phyloP scores from a whole-genome alignment of 371 early-diverging fungal species.

The Mucor indicus region DNA sequence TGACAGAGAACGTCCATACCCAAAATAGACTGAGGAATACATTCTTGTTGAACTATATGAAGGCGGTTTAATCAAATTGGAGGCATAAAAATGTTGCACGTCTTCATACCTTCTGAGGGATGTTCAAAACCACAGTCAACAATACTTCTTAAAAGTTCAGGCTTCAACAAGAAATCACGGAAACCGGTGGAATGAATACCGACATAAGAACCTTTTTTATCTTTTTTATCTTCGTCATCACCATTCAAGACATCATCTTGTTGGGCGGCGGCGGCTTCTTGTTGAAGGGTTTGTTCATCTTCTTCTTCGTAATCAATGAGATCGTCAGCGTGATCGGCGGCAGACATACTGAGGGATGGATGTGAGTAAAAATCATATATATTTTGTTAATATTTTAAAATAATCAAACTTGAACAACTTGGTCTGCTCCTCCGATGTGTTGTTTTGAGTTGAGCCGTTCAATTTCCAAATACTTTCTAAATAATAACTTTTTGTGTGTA shows the following conservation, averaged over 20 bases:
- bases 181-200: slow-evolving; percentile 98
- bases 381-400: no score
- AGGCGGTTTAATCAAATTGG: no score
- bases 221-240: slow-evolving; percentile 63
- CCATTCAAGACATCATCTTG: slow-evolving; percentile 33
- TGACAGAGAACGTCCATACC: slow-evolving; percentile 98
- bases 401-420: no score
- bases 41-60: slow-evolving; percentile 95
- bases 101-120: slow-evolving; percentile 87
- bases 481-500: no score
- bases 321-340: slow-evolving; percentile 81
- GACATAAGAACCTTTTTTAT: slow-evolving; percentile 96
- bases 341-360: slow-evolving; percentile 40
- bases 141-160: slow-evolving; percentile 92
- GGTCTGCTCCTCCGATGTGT: no score
- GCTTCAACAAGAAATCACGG: slow-evolving; percentile 96
- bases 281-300: slow-evolving; percentile 64
- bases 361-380: no score
- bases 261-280: slow-evolving; percentile 35
- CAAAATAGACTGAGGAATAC: slow-evolving; percentile 96
- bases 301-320: slow-evolving; percentile 96
- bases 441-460: no score
- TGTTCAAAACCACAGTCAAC: slow-evolving; percentile 98
- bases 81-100: no score
- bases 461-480: no score